A percentile compares a stretch with the other conserved stretches of the same genome.
These are phyloP conservation scores for Neurospora sp. DNA, from an alignment of 495 filamentous ascomycete genomes.

Conservation along the genomic window DNA sequence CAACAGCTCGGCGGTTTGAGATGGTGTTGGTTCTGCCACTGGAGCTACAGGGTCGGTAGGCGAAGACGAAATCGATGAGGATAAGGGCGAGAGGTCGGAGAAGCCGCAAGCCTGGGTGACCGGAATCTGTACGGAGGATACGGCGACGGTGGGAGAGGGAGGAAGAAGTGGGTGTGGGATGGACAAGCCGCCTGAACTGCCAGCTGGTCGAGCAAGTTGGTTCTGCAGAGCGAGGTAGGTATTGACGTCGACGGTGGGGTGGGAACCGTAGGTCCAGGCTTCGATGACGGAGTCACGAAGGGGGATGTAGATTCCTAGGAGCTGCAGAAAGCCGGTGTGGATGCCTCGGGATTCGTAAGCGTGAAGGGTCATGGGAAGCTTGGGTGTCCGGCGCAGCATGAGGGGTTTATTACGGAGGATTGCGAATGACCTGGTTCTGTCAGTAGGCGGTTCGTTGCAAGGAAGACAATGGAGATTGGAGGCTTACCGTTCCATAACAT, in stretches of 20 bases:
- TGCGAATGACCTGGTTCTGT: constrained; percentile 14
- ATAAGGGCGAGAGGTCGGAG: background rate
- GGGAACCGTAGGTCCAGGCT: constrained; percentile 24
- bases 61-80: background rate
- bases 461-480: background rate
- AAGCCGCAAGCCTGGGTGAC: background rate
- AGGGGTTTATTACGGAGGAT: constrained; percentile 47
- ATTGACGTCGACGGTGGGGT: constrained; percentile 23
- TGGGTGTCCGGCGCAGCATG: constrained; percentile 38
- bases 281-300: constrained; percentile 27
- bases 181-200: constrained; percentile 17
- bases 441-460: background rate
- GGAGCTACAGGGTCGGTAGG: background rate
- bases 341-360: constrained; percentile 38
- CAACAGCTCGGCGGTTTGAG: constrained; percentile 50
- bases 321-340: constrained; percentile 43
- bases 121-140: background rate
- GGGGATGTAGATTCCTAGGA: constrained; percentile 38
- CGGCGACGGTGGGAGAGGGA: constrained; percentile 30
- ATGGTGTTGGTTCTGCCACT: background rate
- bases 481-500: constrained; percentile 45
- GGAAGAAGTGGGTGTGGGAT: constrained; percentile 30
- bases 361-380: constrained; percentile 34
- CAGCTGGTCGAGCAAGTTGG: constrained; percentile 23
- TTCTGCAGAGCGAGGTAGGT: constrained; percentile 37